Conservation (phyloP, 2,329 filamentous ascomycete genomes). For the Zymoseptoria brevis region DNA sequence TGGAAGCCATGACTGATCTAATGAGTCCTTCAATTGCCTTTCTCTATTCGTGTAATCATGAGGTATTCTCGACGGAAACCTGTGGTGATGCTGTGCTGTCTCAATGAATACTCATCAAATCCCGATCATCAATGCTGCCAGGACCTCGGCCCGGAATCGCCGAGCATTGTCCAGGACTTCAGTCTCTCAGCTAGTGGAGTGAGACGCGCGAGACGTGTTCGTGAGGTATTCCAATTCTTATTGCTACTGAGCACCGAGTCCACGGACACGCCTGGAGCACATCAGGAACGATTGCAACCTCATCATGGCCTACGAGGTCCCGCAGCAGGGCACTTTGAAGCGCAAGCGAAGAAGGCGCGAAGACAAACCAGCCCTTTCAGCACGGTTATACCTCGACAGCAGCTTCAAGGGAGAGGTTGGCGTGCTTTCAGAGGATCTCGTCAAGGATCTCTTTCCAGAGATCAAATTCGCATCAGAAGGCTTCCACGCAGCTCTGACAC, state of each 20-base stretch:
- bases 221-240: neutral
- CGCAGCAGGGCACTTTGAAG: constrained; percentile 40
- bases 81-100: neutral
- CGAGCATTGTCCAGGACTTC: neutral
- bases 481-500: constrained; percentile 63
- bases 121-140: neutral
- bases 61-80: too few species aligned
- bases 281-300: constrained; percentile 1
- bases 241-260: neutral
- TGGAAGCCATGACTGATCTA: too few species aligned
- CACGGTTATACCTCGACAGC: constrained; percentile 75
- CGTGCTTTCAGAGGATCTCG: constrained; percentile 78
- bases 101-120: neutral
- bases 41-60: neutral
- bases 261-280: neutral
- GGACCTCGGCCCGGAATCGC: neutral
- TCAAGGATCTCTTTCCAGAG: constrained; percentile 66
- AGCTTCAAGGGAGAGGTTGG: constrained; percentile 79
- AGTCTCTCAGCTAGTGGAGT: neutral
- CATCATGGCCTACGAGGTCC: constrained; percentile 39
- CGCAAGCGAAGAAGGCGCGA: constrained; percentile 45
- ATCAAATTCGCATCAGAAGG: constrained; percentile 3
- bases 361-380: constrained; percentile 68
- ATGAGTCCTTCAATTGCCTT: neutral
- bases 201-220: neutral